Percentiles rank a stretch among this genome's conserved stretches.
Conservation (phyloP, 805 yeast genomes). For the Candida nanaspora region DNA sequence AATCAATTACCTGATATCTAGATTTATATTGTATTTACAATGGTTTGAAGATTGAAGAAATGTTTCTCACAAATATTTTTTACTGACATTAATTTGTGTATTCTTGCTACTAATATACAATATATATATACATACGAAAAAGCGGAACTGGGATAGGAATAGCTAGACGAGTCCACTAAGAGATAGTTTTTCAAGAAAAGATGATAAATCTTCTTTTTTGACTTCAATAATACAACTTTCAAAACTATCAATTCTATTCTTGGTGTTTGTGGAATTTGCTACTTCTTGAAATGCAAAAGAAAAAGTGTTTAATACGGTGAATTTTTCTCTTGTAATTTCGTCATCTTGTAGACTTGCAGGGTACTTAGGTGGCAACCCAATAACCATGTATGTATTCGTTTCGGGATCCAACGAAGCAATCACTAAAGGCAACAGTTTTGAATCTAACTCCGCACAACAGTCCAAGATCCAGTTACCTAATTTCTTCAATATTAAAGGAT, state of each 20-base stretch:
- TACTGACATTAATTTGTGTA: too few relatives aligned
- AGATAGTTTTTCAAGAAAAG: slow-evolving; percentile 80
- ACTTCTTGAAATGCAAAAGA: slow-evolving; percentile 89
- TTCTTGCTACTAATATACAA: background rate
- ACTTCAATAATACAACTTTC: slow-evolving; percentile 92
- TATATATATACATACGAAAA: background rate
- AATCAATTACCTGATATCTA: too few relatives aligned
- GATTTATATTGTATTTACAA: too few relatives aligned
- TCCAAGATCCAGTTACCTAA: slow-evolving; percentile 90
- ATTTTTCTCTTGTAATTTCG: slow-evolving; percentile 23
- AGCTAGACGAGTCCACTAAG: slow-evolving; percentile 49
- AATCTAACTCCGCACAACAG: slow-evolving; percentile 75
- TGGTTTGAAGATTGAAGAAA: too few relatives aligned
- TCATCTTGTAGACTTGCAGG: slow-evolving; percentile 37
- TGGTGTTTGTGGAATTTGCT: slow-evolving; percentile 78
- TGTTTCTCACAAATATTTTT: too few relatives aligned
- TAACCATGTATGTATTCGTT: slow-evolving; percentile 74
- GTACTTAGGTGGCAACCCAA: slow-evolving; percentile 82
- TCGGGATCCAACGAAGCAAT: slow-evolving; percentile 72
- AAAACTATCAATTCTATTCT: slow-evolving; percentile 87
- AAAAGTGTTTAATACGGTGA: slow-evolving; percentile 65
- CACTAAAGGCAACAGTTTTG: slow-evolving; percentile 67
- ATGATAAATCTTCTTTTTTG: slow-evolving; percentile 76
- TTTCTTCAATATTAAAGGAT: slow-evolving; percentile 79
- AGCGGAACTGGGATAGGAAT: slow-evolving; percentile 5